Percentiles rank a stretch among this genome's conserved stretches.
Conservation (phyloP, 2,329 filamentous ascomycete genomes). For the Botrytis pseudocinerea region DNA sequence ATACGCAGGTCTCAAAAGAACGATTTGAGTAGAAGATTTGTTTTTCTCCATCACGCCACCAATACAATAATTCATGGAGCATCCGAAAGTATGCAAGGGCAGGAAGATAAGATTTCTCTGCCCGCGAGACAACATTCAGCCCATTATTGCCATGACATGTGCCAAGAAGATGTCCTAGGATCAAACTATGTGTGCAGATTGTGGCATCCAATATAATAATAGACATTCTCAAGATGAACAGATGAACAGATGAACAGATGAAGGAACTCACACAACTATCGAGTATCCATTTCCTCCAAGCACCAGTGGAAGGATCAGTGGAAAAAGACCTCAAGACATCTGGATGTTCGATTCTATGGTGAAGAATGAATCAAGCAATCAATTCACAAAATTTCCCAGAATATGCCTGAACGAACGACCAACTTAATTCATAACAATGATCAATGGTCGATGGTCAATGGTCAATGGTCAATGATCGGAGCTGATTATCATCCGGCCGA, state of each 20-base stretch:
- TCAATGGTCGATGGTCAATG: too few species aligned
- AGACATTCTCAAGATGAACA: neutral
- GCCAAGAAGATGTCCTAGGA: neutral
- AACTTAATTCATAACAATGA: neutral
- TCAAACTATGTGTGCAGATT: neutral
- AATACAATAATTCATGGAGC: neutral
- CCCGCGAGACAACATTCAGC: neutral
- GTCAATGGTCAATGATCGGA: neutral
- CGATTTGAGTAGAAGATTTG: neutral
- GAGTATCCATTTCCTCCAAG: neutral
- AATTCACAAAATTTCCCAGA: neutral
- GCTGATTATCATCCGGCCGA: neutral
- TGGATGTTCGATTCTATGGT: neutral
- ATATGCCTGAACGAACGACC: neutral
- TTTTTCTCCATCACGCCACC: conserved; percentile 5
- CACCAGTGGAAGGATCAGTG: neutral
- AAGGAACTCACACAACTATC: neutral
- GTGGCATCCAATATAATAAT: neutral
- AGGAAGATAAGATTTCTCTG: neutral
- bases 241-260: neutral
- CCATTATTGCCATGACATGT: neutral
- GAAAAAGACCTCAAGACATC: neutral
- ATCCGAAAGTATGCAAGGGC: conserved; percentile 5
- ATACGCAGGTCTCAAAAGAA: neutral
- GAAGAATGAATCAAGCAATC: neutral